Conservation (phyloP, 805 yeast genomes). For the Cyberlindnera americana region DNA sequence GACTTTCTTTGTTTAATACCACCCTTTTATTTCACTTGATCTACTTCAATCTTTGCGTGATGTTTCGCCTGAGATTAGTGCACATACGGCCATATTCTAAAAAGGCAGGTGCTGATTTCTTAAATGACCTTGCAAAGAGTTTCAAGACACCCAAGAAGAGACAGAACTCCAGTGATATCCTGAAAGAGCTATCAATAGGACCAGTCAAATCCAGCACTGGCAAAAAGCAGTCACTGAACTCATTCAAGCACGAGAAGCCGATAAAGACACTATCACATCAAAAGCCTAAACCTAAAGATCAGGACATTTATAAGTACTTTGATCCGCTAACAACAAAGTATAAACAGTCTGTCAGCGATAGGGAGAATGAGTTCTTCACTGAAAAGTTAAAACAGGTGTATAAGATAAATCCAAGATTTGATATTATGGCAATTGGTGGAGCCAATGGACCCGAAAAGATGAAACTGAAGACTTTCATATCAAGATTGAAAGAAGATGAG, state of each 20-base stretch:
- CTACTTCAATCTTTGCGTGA: no score
- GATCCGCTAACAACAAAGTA: conserved; percentile 23
- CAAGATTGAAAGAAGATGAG: conserved; percentile 12
- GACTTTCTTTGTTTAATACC: no score
- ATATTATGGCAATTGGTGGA: conserved; percentile 14
- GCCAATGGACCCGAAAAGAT: conserved; percentile 7
- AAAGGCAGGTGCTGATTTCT: not conserved
- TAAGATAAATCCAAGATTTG: conserved; percentile 14
- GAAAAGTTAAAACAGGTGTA: conserved; percentile 17
- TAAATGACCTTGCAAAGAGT: not conserved
- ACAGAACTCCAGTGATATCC: conserved; percentile 1
- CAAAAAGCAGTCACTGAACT: no score
- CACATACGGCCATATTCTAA: not conserved
- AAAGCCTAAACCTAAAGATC: conserved; percentile 6
- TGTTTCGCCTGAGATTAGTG: no score
- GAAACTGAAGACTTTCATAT: conserved; percentile 13
- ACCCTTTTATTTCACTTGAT: no score
- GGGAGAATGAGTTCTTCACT: conserved; percentile 25
- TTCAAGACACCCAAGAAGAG: conserved; percentile 2
- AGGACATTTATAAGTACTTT: conserved; percentile 12
- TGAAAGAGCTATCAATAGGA: not conserved
- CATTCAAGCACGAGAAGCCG: no score
- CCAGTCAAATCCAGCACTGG: not conserved
- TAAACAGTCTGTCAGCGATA: conserved; percentile 7
- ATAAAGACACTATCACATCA: conserved; percentile 7